Percentiles rank a stretch among this genome's conserved stretches.
These are phyloP conservation scores for Beauveria varroae DNA, from an alignment of 2,329 filamentous ascomycete species.

Conservation along the genomic window DNA sequence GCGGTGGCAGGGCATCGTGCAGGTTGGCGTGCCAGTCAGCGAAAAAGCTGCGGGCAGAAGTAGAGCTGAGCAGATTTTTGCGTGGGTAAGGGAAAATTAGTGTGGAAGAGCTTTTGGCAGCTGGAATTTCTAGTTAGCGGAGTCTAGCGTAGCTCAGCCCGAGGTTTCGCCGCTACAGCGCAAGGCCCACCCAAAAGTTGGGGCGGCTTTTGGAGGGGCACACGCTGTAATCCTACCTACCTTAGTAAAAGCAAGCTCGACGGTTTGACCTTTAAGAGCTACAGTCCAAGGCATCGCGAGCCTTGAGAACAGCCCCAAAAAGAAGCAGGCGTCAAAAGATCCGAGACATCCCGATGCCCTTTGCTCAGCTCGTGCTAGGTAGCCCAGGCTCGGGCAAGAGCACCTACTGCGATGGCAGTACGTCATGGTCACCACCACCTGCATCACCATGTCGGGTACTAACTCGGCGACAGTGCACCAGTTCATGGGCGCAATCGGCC, in stretches of 20 bases:
- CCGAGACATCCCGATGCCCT: conserved; percentile 38
- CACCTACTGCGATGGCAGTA: conserved; percentile 94
- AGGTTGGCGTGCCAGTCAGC: conserved; percentile 15
- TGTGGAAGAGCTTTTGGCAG: background rate
- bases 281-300: background rate
- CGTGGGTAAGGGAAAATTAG: conserved; percentile 11
- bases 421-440: conserved; percentile 20
- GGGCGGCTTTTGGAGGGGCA: conserved; percentile 2
- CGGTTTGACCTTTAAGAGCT: background rate
- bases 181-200: conserved; percentile 9
- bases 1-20: conserved; percentile 30
- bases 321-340: background rate
- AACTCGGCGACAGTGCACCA: conserved; percentile 63
- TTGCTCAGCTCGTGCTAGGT: conserved; percentile 78
- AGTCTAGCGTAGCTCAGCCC: background rate
- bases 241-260: background rate
- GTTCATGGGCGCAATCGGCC: conserved; percentile 91
- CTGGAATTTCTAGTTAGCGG: background rate
- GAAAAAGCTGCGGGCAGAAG: background rate
- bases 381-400: conserved; percentile 94
- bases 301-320: background rate
- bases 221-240: background rate
- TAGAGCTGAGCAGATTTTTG: conserved; percentile 9
- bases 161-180: conserved; percentile 11
- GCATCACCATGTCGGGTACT: background rate